A percentile compares a stretch with the other conserved stretches of the same genome.
phyloP scores from a whole-genome alignment of 345 rosid species.

The Gossypium bickii region DNA sequence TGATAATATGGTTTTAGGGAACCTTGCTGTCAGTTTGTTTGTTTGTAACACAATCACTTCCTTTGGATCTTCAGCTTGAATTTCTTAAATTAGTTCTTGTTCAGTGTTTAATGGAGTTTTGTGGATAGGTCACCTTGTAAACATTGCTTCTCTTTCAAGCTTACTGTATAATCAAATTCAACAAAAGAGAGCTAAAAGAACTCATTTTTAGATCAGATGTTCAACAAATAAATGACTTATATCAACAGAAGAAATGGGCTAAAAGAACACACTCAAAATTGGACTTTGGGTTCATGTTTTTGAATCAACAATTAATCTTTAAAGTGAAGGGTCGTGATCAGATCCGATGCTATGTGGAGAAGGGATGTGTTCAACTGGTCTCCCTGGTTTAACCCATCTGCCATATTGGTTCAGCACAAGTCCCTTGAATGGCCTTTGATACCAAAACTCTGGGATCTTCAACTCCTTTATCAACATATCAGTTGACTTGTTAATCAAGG shows the following conservation, averaged over 20 bases:
- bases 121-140: background rate
- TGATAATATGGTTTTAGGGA: background rate
- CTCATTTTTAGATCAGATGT: background rate
- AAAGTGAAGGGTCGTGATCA: background rate
- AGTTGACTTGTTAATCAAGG: conserved; percentile 49
- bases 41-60: conserved; percentile 1
- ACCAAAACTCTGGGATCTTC: conserved; percentile 58
- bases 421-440: conserved; percentile 51
- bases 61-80: background rate
- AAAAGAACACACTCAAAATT: background rate
- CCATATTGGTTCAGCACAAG: conserved; percentile 51
- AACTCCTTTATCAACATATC: conserved; percentile 52
- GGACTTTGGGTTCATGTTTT: background rate
- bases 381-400: conserved; percentile 67
- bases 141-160: background rate
- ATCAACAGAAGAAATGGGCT: background rate
- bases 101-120: background rate
- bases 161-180: background rate
- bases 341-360: conserved; percentile 34
- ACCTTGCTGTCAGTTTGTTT: conserved; percentile 1
- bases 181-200: background rate
- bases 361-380: conserved; percentile 64
- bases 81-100: background rate
- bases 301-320: conserved; percentile 2
- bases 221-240: conserved; percentile 5